Base-by-base conservation (phyloP, 352 stramenopile species). In the Phytophthora colocasiae region DNA sequence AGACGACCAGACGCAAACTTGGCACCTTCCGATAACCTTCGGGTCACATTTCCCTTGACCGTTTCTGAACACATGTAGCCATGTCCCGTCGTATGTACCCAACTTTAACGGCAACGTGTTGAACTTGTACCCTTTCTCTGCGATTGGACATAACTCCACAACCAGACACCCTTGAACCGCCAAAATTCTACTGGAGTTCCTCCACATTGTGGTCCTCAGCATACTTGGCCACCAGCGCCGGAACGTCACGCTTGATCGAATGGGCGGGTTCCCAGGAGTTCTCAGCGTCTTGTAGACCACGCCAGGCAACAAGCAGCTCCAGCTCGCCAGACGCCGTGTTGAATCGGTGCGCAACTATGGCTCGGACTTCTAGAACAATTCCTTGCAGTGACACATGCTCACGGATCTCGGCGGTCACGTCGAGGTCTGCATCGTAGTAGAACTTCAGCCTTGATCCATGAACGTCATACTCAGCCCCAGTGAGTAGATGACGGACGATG, bases 401-500 rank as follows among this genome's bases (percentile, higher is more conserved):
- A 39, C 47, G 63, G 22, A 71, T 44, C 31, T 66, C 63, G 0
- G 40, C 55, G 3, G 48, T 65, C 17, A 43, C 31, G 8, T 65
- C 34, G n/a, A 65, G 48, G 24, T 45, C 17, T 6, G 0, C 10
- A 6, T 61, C 54, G 34, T 55, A 14, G 14, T 61, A 71, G 41
- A 65, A 61, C 43, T 71, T 65, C 0, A 71, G 36, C 9, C 55
- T 8, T 2, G 48, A 22, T 22, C 22, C 22, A 22, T 22, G 22
- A 22, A 22, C 54, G 17, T 51, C 40, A 56, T 54, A 57, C 31
- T 57, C 32, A 29, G 5, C 43, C 4, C 27, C 43, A 54, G 50
- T 62, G 11, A 66, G 49, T 32, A 66, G 49, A n/a, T 62, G 55
- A 2, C 53, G 27, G n/a, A n/a, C n/a, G n/a, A n/a, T n/a, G n/a